Evolutionary conservation across 139 green algal species (phyloP), one percentile per base, ranked within the genome.

Genomic region (Desmodesmus armatus): DNA sequence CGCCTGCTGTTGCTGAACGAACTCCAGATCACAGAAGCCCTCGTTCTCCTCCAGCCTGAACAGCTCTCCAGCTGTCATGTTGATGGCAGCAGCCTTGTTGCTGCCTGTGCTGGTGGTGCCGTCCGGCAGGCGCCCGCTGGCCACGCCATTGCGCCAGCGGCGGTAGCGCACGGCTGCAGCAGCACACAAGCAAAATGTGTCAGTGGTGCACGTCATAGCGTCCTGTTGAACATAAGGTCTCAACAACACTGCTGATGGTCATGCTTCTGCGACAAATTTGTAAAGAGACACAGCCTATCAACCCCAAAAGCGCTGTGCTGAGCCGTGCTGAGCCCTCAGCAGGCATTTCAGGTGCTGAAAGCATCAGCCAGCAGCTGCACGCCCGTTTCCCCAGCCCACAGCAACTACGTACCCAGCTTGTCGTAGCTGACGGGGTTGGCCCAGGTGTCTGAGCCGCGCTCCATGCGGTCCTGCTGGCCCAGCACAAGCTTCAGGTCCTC

Each of bases 401-500:
- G 91, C n/a, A n/a, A n/a, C n/a, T n/a, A n/a, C n/a, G n/a, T n/a
- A n/a, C n/a, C 97, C 37, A 99, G 91, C 91, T 99, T 99, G 92
- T 99, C 97, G 75, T 99, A 99, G 5, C 91, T 88, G 31, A 99
- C 96, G 0, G 97, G 97, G 88, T 96, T 88, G 37, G 79, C 75
- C 97, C 97, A 99, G 5, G 95, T 96, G 92, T 99, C 92, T 6
- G 89, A 94, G 63, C 97, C 97, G 0, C 89, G 80, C 75, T 91
- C 47, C 93, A 99, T 92, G 11, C 97, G 87, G 85, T 99, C 96
- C 90, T 99, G 97, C 92, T 99, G 97, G 3, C 97, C 97, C 41
- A 88, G 39, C 60, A 99, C 97, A 35, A 99, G 91, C 86, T 97
- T 88, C 78, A 99, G 85, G 86, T 99, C 97, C 91, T 99, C 97